A percentile compares a stretch with the other conserved stretches of the same genome.
Evolutionary conservation across 495 filamentous ascomycete species (phyloP).

Genomic region (Bacidia rubella): DNA sequence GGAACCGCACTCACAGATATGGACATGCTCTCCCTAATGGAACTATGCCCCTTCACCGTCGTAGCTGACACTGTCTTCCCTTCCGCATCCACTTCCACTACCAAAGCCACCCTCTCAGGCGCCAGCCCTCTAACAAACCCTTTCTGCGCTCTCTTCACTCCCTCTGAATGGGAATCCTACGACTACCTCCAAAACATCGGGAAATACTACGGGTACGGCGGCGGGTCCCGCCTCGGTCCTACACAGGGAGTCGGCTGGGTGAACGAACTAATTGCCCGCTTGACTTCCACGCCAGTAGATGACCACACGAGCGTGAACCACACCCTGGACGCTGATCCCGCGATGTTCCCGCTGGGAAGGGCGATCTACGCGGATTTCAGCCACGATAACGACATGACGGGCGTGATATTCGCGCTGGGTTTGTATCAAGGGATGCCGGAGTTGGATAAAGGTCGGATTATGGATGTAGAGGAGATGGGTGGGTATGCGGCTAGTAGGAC

Average conservation of each 20-base stretch:
- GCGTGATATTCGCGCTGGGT: slow-evolving; percentile 58
- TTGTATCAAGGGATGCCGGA: slow-evolving; percentile 49
- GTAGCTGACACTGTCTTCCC: slow-evolving; percentile 36
- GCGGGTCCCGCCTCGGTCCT: slow-evolving; percentile 61
- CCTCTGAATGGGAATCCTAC: slow-evolving; percentile 57
- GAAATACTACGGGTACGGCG: slow-evolving; percentile 70
- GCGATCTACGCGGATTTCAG: slow-evolving; percentile 71
- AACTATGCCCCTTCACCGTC: slow-evolving; percentile 71
- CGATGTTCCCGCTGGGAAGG: slow-evolving; percentile 55
- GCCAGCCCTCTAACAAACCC: slow-evolving; percentile 27
- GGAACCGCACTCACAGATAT: slow-evolving; percentile 40
- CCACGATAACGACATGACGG: slow-evolving; percentile 74
- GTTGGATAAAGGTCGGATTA: slow-evolving; percentile 34
- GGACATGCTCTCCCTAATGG: slow-evolving; percentile 63
- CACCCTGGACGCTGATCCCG: slow-evolving; percentile 47
- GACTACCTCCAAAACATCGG: slow-evolving; percentile 61
- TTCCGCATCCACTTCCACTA: slow-evolving; percentile 2
- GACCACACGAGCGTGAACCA: slow-evolving; percentile 59
- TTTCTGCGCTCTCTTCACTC: slow-evolving; percentile 62
- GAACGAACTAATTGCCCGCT: slow-evolving; percentile 71
- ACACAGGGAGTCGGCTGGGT: slow-evolving; percentile 74
- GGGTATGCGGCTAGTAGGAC: slow-evolving; percentile 60
- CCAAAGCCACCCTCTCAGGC: not conserved
- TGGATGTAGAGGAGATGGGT: slow-evolving; percentile 29
- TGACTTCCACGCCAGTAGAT: slow-evolving; percentile 50